Evolutionary conservation across 164 flowering plant genomes (phyloP).

Genomic region (Malania oleifera): DNA sequence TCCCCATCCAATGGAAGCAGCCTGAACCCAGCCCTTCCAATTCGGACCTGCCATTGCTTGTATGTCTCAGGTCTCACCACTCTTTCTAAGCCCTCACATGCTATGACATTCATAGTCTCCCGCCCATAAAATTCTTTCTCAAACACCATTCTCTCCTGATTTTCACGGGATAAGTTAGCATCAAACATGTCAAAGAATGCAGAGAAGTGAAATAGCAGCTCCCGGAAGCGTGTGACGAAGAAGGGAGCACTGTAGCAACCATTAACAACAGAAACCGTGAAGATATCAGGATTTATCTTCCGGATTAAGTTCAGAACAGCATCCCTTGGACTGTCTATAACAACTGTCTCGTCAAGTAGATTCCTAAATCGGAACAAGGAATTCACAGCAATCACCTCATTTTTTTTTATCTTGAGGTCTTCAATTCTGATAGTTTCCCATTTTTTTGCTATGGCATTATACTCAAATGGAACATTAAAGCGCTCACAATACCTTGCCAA

Average conservation of each 20-base stretch:
- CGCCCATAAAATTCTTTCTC: slow-evolving; percentile 43
- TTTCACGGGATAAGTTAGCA: slow-evolving; percentile 25
- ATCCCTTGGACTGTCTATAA: slow-evolving; percentile 30
- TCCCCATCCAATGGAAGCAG: background rate
- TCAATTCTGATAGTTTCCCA: slow-evolving; percentile 47
- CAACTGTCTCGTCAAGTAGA: slow-evolving; percentile 50
- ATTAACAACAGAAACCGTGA: slow-evolving; percentile 33
- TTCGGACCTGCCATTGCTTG: background rate
- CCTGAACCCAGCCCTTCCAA: background rate
- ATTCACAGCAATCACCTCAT: slow-evolving; percentile 44
- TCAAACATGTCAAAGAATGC: slow-evolving; percentile 47
- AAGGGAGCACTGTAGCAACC: slow-evolving; percentile 51
- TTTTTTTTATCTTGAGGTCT: slow-evolving; percentile 32
- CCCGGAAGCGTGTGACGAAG: slow-evolving; percentile 51
- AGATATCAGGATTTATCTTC: slow-evolving; percentile 39
- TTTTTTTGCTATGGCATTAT: slow-evolving; percentile 42
- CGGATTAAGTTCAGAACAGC: slow-evolving; percentile 42
- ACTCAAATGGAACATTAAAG: slow-evolving; percentile 55
- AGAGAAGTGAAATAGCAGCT: slow-evolving; percentile 49
- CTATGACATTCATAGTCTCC: slow-evolving; percentile 42
- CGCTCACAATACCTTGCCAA: slow-evolving; percentile 44
- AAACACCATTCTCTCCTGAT: slow-evolving; percentile 30
- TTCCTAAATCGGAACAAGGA: slow-evolving; percentile 32
- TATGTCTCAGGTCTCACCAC: slow-evolving; percentile 31
- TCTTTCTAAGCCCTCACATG: slow-evolving; percentile 51